Conservation (phyloP, 2,329 filamentous ascomycete species). For the Botrytis paeoniae region DNA sequence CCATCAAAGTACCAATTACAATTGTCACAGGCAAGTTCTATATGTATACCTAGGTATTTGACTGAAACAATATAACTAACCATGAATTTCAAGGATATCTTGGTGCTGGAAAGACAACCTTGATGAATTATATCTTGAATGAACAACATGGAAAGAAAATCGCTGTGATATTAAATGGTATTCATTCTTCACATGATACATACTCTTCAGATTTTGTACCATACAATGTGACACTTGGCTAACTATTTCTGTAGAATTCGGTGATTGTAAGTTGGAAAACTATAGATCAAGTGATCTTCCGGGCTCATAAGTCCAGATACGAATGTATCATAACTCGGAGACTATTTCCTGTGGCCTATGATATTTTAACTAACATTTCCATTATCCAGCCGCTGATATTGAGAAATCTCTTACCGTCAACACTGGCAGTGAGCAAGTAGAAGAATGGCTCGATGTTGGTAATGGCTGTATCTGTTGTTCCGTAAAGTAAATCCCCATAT, state of each 20-base stretch:
- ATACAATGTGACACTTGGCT: conserved; percentile 17
- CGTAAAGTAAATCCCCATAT: conserved; percentile 64
- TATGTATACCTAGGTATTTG: background rate
- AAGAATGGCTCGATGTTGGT: conserved; percentile 93
- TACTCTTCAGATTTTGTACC: background rate
- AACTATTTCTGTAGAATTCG: conserved; percentile 59
- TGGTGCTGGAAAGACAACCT: conserved; percentile 90
- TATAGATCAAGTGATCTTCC: conserved; percentile 8
- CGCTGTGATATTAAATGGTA: conserved; percentile 92
- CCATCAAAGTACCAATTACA: conserved; percentile 74
- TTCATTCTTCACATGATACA: conserved; percentile 37
- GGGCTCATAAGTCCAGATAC: background rate
- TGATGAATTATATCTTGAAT: conserved; percentile 93
- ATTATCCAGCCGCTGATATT: conserved; percentile 69
- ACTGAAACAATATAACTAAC: background rate
- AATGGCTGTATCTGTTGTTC: conserved; percentile 98
- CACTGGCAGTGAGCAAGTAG: conserved; percentile 75
- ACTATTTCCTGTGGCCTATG: background rate
- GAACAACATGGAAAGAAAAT: conserved; percentile 97
- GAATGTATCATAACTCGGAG: background rate
- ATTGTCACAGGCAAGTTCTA: conserved; percentile 67
- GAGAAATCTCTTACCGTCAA: conserved; percentile 94
- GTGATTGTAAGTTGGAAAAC: conserved; percentile 60
- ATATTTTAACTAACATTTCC: background rate
- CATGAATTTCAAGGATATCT: conserved; percentile 64